Evolutionary conservation across 2,329 filamentous ascomycete genomes (phyloP).

Genomic region (Hirsutella rhossiliensis): DNA sequence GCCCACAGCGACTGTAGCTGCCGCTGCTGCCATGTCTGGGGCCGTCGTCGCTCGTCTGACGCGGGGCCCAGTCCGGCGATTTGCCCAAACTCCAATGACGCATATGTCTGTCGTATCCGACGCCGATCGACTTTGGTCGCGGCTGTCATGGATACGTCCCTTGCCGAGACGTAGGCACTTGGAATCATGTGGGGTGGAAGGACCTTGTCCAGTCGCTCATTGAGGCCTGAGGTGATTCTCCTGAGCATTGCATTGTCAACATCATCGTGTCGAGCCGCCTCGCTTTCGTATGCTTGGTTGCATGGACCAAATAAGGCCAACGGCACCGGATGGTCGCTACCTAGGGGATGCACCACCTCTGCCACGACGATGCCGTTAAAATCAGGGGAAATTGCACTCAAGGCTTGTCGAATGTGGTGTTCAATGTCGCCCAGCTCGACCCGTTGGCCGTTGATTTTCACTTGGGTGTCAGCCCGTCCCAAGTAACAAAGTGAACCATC

Average conservation of each 20-base stretch:
- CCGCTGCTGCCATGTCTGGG: constrained; percentile 4
- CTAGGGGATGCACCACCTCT: neutral
- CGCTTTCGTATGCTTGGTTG: too few species aligned
- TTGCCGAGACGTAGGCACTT: constrained; percentile 4
- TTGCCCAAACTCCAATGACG: constrained; percentile 8
- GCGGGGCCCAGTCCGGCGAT: neutral
- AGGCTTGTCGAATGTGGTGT: constrained; percentile 2
- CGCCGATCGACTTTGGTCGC: constrained; percentile 6
- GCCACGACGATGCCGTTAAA: too few species aligned
- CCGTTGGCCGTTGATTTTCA: constrained; percentile 42
- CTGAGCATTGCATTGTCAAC: too few species aligned
- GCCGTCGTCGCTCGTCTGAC: constrained; percentile 1
- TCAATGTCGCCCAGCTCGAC: constrained; percentile 26
- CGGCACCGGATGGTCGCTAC: neutral
- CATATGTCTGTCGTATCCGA: constrained; percentile 5
- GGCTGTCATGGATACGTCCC: constrained; percentile 3
- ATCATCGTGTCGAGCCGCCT: too few species aligned
- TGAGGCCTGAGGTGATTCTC: neutral
- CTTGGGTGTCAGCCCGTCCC: constrained; percentile 30
- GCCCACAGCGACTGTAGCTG: constrained; percentile 21
- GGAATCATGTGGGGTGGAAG: constrained; percentile 9
- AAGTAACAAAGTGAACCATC: constrained; percentile 30
- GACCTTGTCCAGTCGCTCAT: neutral
- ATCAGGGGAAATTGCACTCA: neutral
- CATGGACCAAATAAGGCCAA: too few species aligned